These are phyloP conservation scores for Macrolepiota dolichaula DNA, from an alignment of 768 basidiomycete species.

Conservation along the genomic window DNA sequence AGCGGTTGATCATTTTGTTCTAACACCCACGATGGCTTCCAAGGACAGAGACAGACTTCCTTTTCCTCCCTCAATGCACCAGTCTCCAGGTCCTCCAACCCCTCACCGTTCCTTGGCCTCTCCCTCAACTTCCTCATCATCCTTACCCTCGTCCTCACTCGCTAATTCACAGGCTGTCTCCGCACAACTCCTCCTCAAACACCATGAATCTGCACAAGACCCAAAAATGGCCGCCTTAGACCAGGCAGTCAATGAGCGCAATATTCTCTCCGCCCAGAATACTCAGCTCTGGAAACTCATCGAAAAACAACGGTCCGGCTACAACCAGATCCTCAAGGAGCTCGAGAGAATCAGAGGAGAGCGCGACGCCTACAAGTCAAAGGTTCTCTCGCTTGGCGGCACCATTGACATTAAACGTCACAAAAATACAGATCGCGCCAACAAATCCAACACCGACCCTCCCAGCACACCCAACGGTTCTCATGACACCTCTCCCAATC, in stretches of 20 bases:
- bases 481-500: constrained; percentile 9
- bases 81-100: constrained; percentile 29
- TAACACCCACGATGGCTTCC: constrained; percentile 13
- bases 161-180: constrained; percentile 39
- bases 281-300: constrained; percentile 92
- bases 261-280: constrained; percentile 78
- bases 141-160: constrained; percentile 26
- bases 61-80: constrained; percentile 31
- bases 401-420: constrained; percentile 26
- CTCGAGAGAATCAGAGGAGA: constrained; percentile 81
- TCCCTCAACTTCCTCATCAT: constrained; percentile 31
- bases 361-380: constrained; percentile 65
- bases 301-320: constrained; percentile 86
- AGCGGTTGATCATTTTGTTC: background rate
- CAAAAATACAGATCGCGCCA: constrained; percentile 23
- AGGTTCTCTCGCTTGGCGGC: constrained; percentile 29
- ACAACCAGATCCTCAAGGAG: constrained; percentile 78
- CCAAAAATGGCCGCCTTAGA: constrained; percentile 70
- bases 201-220: constrained; percentile 50
- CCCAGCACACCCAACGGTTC: constrained; percentile 8
- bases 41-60: constrained; percentile 31
- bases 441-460: constrained; percentile 27
- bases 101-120: constrained; percentile 26
- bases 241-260: constrained; percentile 75
- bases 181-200: constrained; percentile 50